These are phyloP conservation scores for Irpex rosettiformis DNA, from an alignment of 1,284 basidiomycete species.

Conservation along the genomic window DNA sequence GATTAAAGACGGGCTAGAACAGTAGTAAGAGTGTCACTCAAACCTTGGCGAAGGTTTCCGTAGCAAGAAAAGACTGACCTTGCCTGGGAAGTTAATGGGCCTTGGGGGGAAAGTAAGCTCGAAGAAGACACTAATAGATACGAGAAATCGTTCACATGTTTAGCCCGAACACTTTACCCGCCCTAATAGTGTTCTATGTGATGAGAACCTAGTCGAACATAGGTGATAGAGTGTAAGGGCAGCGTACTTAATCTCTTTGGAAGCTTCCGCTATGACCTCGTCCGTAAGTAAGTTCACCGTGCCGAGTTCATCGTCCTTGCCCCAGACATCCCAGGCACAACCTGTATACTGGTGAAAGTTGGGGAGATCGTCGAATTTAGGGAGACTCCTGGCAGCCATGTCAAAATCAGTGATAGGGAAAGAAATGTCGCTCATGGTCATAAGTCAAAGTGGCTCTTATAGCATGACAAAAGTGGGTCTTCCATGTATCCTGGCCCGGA, in stretches of 20 bases:
- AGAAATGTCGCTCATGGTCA: not conserved
- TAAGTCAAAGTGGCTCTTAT: not conserved
- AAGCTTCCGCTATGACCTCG: slow-evolving; percentile 55
- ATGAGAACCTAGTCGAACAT: too few relatives aligned
- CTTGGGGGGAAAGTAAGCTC: slow-evolving; percentile 27
- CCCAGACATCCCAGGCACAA: slow-evolving; percentile 75
- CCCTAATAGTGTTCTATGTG: too few relatives aligned
- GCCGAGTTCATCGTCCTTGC: slow-evolving; percentile 64
- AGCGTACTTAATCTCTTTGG: slow-evolving; percentile 58
- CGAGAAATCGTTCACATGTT: not conserved
- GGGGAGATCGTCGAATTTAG: slow-evolving; percentile 61
- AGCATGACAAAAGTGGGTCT: not conserved
- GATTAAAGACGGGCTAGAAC: slow-evolving; percentile 58
- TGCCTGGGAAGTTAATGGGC: slow-evolving; percentile 66
- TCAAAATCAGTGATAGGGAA: too few relatives aligned
- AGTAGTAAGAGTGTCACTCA: not conserved
- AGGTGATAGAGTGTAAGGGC: too few relatives aligned
- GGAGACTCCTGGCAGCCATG: slow-evolving; percentile 32
- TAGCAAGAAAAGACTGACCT: slow-evolving; percentile 33
- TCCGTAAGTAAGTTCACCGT: slow-evolving; percentile 70
- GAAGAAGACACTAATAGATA: not conserved
- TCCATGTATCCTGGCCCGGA: not conserved
- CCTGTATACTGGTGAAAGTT: slow-evolving; percentile 52
- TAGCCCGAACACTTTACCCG: not conserved
- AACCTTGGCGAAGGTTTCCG: not conserved